Base-by-base conservation (phyloP, 495 filamentous ascomycete genomes). In the Penicillium macrosclerotiorum region DNA sequence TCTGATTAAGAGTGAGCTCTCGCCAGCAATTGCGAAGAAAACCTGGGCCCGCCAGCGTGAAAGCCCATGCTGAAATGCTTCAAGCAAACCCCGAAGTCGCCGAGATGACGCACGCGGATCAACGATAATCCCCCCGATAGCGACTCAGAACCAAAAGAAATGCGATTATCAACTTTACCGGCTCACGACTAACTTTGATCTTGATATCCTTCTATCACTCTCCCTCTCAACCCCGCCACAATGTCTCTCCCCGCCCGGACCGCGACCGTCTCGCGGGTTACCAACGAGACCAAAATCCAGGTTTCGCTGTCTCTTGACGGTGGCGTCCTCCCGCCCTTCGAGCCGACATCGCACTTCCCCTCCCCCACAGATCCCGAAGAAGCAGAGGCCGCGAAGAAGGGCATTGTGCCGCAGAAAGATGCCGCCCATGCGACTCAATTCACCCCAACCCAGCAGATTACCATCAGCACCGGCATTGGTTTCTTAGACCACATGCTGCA, bases 401-500 rank as follows among this genome's bases (percentile, higher is more conserved):
- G 90, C 37, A 84, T 81, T 49, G 77, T 96, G 31, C 93, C 90
- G 0, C 82, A 84, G n/a, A 91, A 96, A 66, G 86, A 73, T 26
- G 66, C 68, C 29, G 68, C 72, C 24, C 93, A 98, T 65, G 92
- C 93, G 4, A 79, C 83, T 1, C 94, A 97, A 57, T 73, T 81
- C 54, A 88, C 83, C 29, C 79, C 82, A 26, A 84, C 82, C 39
- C 94, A 96, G 73, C 79, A 79, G 36, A 95, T 98, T 59, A 82
- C 78, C 63, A 77, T 97, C 45, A 86, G 86, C 76, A 93, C 92
- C 1, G 93, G 93, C 37, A 95, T 98, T 60, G 93, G 93, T n/a
- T 98, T 98, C 69, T 74, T 98, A 24, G 93, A 98, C 73, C 93
- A 98, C 74, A 97, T 98, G 93, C 75, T 98, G 37, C 93, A 98